phyloP scores from a whole-genome alignment of 306 rosid species.

The Trichosanthes truncata region DNA sequence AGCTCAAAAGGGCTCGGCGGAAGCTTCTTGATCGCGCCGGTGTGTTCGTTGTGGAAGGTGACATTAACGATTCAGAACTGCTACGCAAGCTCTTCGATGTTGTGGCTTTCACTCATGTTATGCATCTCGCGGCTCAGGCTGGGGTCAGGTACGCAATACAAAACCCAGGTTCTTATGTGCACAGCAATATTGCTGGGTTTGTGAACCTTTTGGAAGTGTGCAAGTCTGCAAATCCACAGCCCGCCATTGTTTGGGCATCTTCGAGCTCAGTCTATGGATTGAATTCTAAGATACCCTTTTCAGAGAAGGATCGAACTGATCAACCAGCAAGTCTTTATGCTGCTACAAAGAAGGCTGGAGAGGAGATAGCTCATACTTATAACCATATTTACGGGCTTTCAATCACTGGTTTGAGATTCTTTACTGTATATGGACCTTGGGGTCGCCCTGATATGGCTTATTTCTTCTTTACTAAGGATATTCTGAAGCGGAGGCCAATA shows the following conservation, averaged over 20 bases:
- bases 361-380: constrained; percentile 69
- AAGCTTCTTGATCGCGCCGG: constrained; percentile 58
- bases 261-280: constrained; percentile 86
- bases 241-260: constrained; percentile 73
- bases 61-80: constrained; percentile 46
- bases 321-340: constrained; percentile 80
- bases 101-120: constrained; percentile 66
- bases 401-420: constrained; percentile 64
- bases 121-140: constrained; percentile 87
- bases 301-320: constrained; percentile 69
- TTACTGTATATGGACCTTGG: constrained; percentile 88
- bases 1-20: constrained; percentile 60
- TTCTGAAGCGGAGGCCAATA: constrained; percentile 56
- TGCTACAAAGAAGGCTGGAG: constrained; percentile 80
- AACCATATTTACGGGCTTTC: constrained; percentile 80
- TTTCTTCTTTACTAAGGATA: constrained; percentile 67
- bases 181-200: constrained; percentile 70
- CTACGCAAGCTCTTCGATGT: constrained; percentile 74
- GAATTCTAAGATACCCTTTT: constrained; percentile 68
- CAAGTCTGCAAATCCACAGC: constrained; percentile 65
- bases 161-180: constrained; percentile 62
- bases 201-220: constrained; percentile 62
- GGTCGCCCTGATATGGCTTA: constrained; percentile 96
- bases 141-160: constrained; percentile 85
- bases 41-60: constrained; percentile 74